These are phyloP conservation scores for Myrmaecium sp. DNA, from an alignment of 2,329 filamentous ascomycete species.

Conservation along the genomic window DNA sequence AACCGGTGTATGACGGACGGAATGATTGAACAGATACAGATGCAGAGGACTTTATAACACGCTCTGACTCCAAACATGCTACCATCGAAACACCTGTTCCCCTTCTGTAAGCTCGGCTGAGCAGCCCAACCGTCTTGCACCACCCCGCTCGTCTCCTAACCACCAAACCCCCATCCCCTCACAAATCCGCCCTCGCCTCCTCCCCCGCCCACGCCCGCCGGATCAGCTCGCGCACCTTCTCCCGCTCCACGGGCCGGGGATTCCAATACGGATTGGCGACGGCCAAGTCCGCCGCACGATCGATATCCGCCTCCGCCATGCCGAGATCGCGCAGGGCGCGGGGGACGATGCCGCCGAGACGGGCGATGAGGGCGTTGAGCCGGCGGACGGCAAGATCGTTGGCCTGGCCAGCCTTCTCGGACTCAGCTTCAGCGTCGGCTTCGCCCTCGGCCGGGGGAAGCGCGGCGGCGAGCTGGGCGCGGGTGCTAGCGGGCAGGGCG, in stretches of 20 bases:
- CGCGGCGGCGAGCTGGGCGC: slow-evolving; percentile 34
- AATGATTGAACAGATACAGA: too few relatives aligned
- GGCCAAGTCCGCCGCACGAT: slow-evolving; percentile 41
- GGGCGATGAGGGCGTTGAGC: slow-evolving; percentile 1
- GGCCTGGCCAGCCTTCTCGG: too few relatives aligned
- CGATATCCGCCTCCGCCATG: slow-evolving; percentile 44
- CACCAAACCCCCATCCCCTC: not conserved
- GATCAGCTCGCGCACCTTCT: slow-evolving; percentile 37
- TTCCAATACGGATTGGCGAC: slow-evolving; percentile 43
- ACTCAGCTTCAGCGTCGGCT: slow-evolving; percentile 33
- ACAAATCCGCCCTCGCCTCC: slow-evolving; percentile 35
- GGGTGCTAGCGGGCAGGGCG: slow-evolving; percentile 29
- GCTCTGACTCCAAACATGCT: too few relatives aligned
- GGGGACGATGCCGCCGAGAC: too few relatives aligned
- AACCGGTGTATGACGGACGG: too few relatives aligned
- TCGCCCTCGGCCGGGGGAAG: slow-evolving; percentile 42
- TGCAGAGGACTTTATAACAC: too few relatives aligned
- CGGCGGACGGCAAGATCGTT: slow-evolving; percentile 2
- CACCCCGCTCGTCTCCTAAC: too few relatives aligned
- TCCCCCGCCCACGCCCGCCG: slow-evolving; percentile 45
- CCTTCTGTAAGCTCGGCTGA: too few relatives aligned
- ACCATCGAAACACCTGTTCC: too few relatives aligned
- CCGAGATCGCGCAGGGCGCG: slow-evolving; percentile 37
- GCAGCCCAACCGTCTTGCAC: too few relatives aligned
- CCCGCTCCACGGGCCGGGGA: slow-evolving; percentile 36